Base-by-base conservation (phyloP, 75 land plant species). In the Adiantum capillusveneris region DNA sequence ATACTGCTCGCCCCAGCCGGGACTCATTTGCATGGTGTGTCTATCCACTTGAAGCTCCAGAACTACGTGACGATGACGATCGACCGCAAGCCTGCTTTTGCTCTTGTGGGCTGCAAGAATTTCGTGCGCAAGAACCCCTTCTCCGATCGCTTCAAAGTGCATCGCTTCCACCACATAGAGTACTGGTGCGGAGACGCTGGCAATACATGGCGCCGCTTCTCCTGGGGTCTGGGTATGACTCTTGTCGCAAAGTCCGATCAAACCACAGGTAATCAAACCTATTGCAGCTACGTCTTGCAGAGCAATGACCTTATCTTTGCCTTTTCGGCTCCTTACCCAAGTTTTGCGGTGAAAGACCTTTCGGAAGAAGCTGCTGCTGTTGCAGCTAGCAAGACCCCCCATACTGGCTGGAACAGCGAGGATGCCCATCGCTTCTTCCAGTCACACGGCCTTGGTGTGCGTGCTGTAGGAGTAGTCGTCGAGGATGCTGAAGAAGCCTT, bases 221-320 rank as follows among this genome's bases (percentile, higher is more conserved):
- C 99, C 31, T 86, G 79, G 83, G 87, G 84, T n/a, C 80, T 95
- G 44, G 99, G 99, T 56, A 84, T 90, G 88, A 79, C 74, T 18
- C 24, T 86, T 22, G 77, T 78, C n/a, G 81, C 96, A 51, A 79
- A 75, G 29, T 90, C 96, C 62, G 99, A 90, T 46, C 80, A 84
- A 49, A 77, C 84, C 61, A 95, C 99, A 34, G 99, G 99, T 0
- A 95, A 95, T 69, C 75, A 62, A 31, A 57, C 67, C 44, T 88
- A 86, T 52, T 81, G 88, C 69, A 86, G 92, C 73, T 84, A 79
- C 59, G 86, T 83, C 39, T 25, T 86, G 54, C 82, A 75, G 59
- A 79, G 91, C 44, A 68, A 68, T 53, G 70, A 76, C 25, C 88
- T 95, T 62, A 29, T 28, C n/a, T 86, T 95, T 66, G 80, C 83